Evolutionary conservation across 1,284 basidiomycete genomes (phyloP), one percentile per base, ranked within the genome.

Genomic region (Kalmanozyma brasiliensis): DNA sequence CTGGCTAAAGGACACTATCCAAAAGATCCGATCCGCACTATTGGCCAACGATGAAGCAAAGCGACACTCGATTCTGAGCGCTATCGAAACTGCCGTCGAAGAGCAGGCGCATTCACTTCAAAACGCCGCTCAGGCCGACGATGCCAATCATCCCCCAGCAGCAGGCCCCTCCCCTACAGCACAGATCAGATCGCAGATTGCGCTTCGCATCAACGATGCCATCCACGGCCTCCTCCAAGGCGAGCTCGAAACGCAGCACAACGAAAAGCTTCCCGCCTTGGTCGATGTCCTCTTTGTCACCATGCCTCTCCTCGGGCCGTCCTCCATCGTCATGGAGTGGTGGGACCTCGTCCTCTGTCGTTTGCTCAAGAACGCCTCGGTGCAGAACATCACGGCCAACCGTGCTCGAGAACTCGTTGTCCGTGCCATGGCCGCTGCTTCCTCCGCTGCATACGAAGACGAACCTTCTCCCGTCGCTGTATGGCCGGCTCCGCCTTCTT

Each of bases 311-410:
- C 45, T 80, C 13, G 69, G 64, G 13, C 47, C 74, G 14, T 35
- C 35, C 5, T 42, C 37, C 29, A 68, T 81, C 26, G 64, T 77
- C 2, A 52, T 68, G 51, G 63, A 76, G 40, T 82, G 80, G 80
- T 80, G 76, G 73, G 77, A 78, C 30, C 62, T 72, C 24, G 52
- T 79, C 10, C 51, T 82, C 10, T 60, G 70, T 10, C 80, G 79
- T 22, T 43, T 78, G 11, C 67, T 82, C 37, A 69, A 77, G 41
- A 65, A 65, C 23, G 48, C 62, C 0, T 47, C 57, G n/a, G 53
- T 73, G 6, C 45, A 64, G 26, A 60, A 59, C 43, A 61, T 53
- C 22, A 62, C 72, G 10, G 68, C 64, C 23, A 62, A 60, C 17
- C 62, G 72, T 16, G 77, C 76, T 1, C 56, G 72, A 7, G 52